phyloP scores from a whole-genome alignment of 345 rosid genomes.

The Brassica juncea region DNA sequence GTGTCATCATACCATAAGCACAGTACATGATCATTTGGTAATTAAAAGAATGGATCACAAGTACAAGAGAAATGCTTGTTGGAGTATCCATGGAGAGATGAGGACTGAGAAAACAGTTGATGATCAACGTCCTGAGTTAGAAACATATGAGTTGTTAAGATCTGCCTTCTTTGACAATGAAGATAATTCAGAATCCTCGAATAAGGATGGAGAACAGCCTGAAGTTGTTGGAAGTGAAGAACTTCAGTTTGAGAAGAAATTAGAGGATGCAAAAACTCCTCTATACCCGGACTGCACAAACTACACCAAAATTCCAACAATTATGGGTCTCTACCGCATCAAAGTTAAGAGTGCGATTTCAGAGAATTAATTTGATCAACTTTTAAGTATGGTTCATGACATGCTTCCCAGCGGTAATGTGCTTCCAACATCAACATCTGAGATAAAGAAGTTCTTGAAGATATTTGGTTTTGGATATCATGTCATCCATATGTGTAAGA shows the following conservation, averaged over 20 bases:
- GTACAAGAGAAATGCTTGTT: not conserved
- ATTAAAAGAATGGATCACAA: not conserved
- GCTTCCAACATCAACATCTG: not conserved
- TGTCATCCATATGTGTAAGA: not conserved
- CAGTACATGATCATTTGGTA: not conserved
- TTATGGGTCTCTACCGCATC: not conserved
- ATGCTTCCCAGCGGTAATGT: not conserved
- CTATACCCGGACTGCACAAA: not conserved
- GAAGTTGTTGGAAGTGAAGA: not conserved
- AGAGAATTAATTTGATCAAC: not conserved
- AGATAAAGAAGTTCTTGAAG: constrained; percentile 3
- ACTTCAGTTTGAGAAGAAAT: not conserved
- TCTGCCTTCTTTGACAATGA: too few relatives aligned
- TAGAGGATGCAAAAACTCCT: not conserved
- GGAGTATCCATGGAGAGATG: not conserved
- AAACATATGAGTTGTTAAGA: not conserved
- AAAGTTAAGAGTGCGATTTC: not conserved
- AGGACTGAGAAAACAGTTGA: not conserved
- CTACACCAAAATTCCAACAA: not conserved
- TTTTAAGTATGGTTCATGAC: not conserved
- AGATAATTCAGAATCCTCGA: too few relatives aligned
- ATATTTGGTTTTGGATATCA: not conserved
- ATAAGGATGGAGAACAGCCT: not conserved
- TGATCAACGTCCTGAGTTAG: not conserved
- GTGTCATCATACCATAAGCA: not conserved